Percentiles rank a stretch among this genome's conserved stretches.
Conservation (phyloP, 352 stramenopile species). For the Globisporangium camurandrum region DNA sequence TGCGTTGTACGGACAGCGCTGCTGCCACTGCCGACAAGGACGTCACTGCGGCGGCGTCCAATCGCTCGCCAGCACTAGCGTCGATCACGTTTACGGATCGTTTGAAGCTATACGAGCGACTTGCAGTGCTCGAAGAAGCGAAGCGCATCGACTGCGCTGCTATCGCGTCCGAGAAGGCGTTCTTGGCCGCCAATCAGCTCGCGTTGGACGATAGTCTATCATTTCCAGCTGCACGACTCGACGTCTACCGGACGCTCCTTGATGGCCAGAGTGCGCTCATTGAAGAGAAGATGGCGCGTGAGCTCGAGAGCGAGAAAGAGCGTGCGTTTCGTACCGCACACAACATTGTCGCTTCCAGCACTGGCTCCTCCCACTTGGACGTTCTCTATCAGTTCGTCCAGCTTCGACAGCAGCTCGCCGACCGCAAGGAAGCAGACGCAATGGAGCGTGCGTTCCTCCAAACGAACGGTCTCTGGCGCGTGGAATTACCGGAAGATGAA, state of each 20-base stretch:
- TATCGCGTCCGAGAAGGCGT: conserved; percentile 11
- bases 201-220: conserved; percentile 10
- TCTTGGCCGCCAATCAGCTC: conserved; percentile 8
- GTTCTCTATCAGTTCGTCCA: conserved; percentile 20
- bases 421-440: conserved; percentile 4
- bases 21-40: not conserved
- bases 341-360: conserved; percentile 10
- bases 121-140: not conserved
- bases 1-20: not conserved
- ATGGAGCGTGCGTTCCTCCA: conserved; percentile 11
- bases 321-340: conserved; percentile 24
- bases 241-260: conserved; percentile 36
- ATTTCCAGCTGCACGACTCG: conserved; percentile 20
- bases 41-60: too few species aligned
- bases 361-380: conserved; percentile 5
- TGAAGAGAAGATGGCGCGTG: conserved; percentile 51
- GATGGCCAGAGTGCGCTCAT: conserved; percentile 35
- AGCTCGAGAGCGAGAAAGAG: conserved; percentile 27
- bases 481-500: not conserved
- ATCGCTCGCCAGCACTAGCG: not conserved
- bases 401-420: conserved; percentile 2
- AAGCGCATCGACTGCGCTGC: not conserved
- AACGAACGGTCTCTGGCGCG: conserved; percentile 4
- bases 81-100: conserved; percentile 4
- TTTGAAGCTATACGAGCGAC: conserved; percentile 7